phyloP scores from a whole-genome alignment of 2,329 filamentous ascomycete species.

The Aspergillus fumigatus region DNA sequence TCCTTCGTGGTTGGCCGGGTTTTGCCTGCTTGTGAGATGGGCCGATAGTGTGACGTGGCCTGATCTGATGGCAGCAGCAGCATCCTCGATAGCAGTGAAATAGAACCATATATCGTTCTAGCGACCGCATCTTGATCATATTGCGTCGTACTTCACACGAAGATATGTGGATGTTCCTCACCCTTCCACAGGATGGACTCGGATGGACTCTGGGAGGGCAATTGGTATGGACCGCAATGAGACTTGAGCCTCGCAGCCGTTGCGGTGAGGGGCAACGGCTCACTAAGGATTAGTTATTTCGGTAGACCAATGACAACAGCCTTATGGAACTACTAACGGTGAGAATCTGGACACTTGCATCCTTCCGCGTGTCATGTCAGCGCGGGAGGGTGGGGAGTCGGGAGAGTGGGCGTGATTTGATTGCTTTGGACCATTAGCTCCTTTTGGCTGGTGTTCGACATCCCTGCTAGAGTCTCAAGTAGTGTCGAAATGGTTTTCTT shows the following conservation, averaged over 20 bases:
- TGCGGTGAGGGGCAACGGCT: background rate
- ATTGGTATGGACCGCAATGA: too few relatives aligned
- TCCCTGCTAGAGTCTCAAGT: background rate
- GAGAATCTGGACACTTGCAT: background rate
- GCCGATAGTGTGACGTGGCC: background rate
- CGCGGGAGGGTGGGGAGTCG: too few relatives aligned
- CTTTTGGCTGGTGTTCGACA: background rate
- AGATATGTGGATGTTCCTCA: background rate
- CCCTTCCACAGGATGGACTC: background rate
- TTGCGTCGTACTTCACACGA: too few relatives aligned
- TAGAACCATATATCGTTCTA: background rate
- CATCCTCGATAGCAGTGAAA: background rate
- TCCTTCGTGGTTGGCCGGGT: background rate
- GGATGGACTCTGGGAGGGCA: background rate
- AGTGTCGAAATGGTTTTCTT: background rate
- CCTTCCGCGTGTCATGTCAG: background rate
- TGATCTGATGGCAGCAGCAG: background rate
- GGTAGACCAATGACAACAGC: background rate
- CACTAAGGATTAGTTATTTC: background rate
- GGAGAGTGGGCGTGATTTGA: too few relatives aligned
- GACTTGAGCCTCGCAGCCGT: background rate
- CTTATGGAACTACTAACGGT: background rate
- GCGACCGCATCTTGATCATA: too few relatives aligned
- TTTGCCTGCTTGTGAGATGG: background rate
- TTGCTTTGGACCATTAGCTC: background rate